Evolutionary conservation across 2,329 filamentous ascomycete genomes (phyloP).

Genomic region (Pseudogymnoascus pannorum): DNA sequence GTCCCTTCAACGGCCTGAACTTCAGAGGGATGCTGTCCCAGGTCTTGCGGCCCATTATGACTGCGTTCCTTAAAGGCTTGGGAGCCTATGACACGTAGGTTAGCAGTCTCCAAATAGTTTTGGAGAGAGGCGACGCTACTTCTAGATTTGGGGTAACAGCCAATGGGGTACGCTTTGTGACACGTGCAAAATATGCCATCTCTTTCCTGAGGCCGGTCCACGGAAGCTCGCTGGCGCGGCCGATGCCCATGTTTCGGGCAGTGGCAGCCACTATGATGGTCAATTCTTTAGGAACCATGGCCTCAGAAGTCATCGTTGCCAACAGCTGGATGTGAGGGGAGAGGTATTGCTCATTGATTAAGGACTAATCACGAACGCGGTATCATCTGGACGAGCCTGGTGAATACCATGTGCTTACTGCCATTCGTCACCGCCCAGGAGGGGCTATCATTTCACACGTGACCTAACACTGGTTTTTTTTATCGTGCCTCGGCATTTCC

Average conservation of each 20-base stretch:
- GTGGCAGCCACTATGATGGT: constrained; percentile 95
- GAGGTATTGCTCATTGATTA: not conserved
- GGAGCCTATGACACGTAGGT: not conserved
- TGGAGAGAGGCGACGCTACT: constrained; percentile 4
- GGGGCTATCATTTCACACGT: not conserved
- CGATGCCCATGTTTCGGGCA: constrained; percentile 78
- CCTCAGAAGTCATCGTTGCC: constrained; percentile 1
- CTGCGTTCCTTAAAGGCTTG: constrained; percentile 52
- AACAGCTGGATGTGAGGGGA: not conserved
- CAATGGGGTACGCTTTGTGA: constrained; percentile 61
- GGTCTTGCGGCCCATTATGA: constrained; percentile 97
- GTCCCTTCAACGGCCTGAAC: constrained; percentile 71
- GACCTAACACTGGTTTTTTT: not conserved
- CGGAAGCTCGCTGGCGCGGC: constrained; percentile 67
- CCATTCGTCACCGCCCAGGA: not conserved
- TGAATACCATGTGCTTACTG: not conserved
- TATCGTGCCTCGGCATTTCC: constrained; percentile 4
- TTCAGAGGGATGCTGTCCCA: constrained; percentile 81
- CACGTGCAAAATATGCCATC: constrained; percentile 90
- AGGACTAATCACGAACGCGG: not conserved
- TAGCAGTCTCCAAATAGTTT: constrained; percentile 8
- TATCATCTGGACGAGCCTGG: constrained; percentile 2
- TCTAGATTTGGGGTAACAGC: constrained; percentile 24
- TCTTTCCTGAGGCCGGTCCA: constrained; percentile 86
- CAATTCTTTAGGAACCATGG: constrained; percentile 42